phyloP scores from a whole-genome alignment of 768 basidiomycete genomes.

The Chalciporus chontae region DNA sequence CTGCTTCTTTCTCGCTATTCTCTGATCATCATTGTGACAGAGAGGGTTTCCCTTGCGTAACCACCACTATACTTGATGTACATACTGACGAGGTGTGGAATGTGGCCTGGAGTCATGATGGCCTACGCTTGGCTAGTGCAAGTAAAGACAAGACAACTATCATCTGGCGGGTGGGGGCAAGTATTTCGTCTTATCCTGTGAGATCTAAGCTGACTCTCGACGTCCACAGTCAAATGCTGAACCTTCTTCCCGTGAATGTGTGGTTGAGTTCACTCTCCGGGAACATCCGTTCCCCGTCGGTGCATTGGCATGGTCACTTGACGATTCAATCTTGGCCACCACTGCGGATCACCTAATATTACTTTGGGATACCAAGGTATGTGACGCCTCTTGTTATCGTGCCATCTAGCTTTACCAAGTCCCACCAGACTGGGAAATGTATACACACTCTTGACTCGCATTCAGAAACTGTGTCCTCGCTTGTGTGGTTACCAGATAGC shows the following conservation, averaged over 20 bases:
- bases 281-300: conserved; percentile 81
- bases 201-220: conserved; percentile 5
- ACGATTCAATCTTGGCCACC: conserved; percentile 80
- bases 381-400: conserved; percentile 8
- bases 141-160: conserved; percentile 86
- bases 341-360: conserved; percentile 78
- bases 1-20: conserved; percentile 73
- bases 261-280: conserved; percentile 53
- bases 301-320: conserved; percentile 89
- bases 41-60: conserved; percentile 78
- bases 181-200: conserved; percentile 26
- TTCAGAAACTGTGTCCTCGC: conserved; percentile 77
- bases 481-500: conserved; percentile 86
- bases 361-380: conserved; percentile 88
- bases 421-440: conserved; percentile 66
- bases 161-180: conserved; percentile 83
- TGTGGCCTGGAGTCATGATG: conserved; percentile 92
- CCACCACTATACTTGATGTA: conserved; percentile 79
- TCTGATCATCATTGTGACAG: conserved; percentile 82
- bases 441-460: conserved; percentile 67
- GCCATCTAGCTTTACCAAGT: conserved; percentile 9
- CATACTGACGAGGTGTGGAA: conserved; percentile 97
- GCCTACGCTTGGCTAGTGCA: conserved; percentile 78
- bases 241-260: conserved; percentile 56
- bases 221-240: conserved; percentile 41